Conservation (phyloP, 2,329 filamentous ascomycete species). For the Bipolaris victoriae region DNA sequence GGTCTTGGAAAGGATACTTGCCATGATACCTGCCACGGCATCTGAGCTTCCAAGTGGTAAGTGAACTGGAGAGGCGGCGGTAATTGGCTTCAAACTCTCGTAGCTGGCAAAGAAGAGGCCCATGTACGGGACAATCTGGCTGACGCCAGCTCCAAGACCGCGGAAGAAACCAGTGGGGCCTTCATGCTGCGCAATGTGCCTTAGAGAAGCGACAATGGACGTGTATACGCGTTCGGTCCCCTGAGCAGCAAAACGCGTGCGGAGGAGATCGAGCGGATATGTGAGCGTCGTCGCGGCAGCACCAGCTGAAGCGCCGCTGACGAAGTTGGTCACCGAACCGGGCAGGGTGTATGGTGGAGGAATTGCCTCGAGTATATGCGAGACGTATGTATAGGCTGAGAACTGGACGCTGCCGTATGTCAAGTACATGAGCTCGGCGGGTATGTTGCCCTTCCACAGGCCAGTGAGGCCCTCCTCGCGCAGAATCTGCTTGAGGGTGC, state of each 20-base stretch:
- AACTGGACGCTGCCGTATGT: slow-evolving; percentile 91
- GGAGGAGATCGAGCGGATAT: slow-evolving; percentile 90
- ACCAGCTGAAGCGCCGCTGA: slow-evolving; percentile 82
- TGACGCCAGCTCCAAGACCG: slow-evolving; percentile 79
- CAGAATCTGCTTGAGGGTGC: slow-evolving; percentile 78
- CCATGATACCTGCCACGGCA: slow-evolving; percentile 79
- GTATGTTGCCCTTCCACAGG: slow-evolving; percentile 97
- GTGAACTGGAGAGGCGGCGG: slow-evolving; percentile 59
- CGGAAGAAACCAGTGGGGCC: slow-evolving; percentile 84
- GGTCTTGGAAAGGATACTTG: slow-evolving; percentile 84
- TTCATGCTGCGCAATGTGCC: slow-evolving; percentile 76
- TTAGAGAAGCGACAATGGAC: slow-evolving; percentile 71
- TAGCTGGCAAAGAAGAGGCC: slow-evolving; percentile 93
- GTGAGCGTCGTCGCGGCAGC: slow-evolving; percentile 81
- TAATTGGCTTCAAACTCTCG: slow-evolving; percentile 67
- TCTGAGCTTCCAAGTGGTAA: slow-evolving; percentile 78
- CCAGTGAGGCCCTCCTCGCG: slow-evolving; percentile 80
- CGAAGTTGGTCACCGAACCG: slow-evolving; percentile 75
- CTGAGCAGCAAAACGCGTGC: slow-evolving; percentile 96
- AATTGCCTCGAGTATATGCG: slow-evolving; percentile 67
- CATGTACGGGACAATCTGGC: slow-evolving; percentile 95
- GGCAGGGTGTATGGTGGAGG: slow-evolving; percentile 60
- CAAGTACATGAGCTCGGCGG: slow-evolving; percentile 92
- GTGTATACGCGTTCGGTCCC: slow-evolving; percentile 79
- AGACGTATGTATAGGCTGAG: slow-evolving; percentile 79